Conservation (phyloP, 202 grass and related monocot species). For the Schoenoplectus tabernaemontani region DNA sequence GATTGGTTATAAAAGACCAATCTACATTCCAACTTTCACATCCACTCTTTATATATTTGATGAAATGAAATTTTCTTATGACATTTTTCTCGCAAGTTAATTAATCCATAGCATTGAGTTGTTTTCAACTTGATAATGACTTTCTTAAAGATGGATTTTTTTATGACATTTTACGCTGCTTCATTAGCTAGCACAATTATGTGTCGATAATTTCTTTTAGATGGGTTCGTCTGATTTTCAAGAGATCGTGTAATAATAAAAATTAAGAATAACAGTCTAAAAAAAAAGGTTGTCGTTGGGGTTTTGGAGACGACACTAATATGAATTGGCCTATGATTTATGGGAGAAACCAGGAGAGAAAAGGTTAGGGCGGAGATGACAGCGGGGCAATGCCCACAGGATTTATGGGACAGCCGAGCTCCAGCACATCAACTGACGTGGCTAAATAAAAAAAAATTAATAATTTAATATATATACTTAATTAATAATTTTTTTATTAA, state of each 20-base stretch:
- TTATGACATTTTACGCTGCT: not conserved
- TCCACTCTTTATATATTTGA: not conserved
- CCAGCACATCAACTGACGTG: slow-evolving; percentile 15
- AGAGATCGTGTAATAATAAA: not conserved
- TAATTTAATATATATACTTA: too few species aligned
- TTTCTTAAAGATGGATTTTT: not conserved
- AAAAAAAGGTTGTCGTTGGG: too few species aligned
- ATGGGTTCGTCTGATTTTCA: too few species aligned
- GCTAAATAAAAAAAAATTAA: too few species aligned
- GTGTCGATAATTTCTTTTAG: not conserved
- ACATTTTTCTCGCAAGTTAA: not conserved
- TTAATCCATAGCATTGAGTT: not conserved
- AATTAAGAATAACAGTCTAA: not conserved
- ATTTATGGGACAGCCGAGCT: not conserved
- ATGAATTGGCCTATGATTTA: too few species aligned
- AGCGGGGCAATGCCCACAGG: not conserved
- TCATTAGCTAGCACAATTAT: not conserved
- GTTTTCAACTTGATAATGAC: not conserved
- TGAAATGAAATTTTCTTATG: not conserved
- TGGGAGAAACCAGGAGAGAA: too few species aligned
- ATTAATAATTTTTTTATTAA: too few species aligned
- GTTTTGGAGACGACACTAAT: too few species aligned
- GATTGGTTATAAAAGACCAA: slow-evolving; percentile 4
- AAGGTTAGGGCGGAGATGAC: not conserved
- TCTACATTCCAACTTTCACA: not conserved